Conservation (phyloP, 2,329 filamentous ascomycete genomes). For the Penicillium sp. region DNA sequence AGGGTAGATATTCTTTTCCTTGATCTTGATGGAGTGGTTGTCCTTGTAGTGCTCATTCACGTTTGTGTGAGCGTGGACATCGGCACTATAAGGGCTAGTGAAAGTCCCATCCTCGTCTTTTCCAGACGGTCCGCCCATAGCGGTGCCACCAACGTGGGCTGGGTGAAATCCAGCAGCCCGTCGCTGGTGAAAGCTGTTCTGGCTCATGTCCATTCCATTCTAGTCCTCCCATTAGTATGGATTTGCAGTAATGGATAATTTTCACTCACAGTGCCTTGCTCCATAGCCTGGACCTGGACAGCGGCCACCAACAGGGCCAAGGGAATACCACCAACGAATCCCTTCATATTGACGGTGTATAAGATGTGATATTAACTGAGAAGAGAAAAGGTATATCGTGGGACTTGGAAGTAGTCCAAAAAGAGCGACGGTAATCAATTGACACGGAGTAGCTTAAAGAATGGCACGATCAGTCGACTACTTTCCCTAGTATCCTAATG, state of each 20-base stretch:
- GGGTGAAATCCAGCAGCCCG: constrained; percentile 2
- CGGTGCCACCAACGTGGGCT: constrained; percentile 10
- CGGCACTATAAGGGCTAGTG: constrained; percentile 8
- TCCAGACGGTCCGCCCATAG: constrained; percentile 24
- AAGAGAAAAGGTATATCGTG: constrained; percentile 2
- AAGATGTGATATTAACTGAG: constrained; percentile 4
- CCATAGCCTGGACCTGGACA: constrained; percentile 27
- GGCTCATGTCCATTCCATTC: background rate
- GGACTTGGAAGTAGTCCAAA: constrained; percentile 9
- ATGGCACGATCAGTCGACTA: constrained; percentile 15
- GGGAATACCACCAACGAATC: constrained; percentile 35
- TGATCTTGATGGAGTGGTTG: constrained; percentile 22
- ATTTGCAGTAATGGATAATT: background rate
- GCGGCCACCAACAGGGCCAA: constrained; percentile 36
- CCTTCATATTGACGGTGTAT: constrained; percentile 33
- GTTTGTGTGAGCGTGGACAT: constrained; percentile 13
- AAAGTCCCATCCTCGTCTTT: constrained; percentile 17
- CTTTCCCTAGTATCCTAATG: constrained; percentile 5
- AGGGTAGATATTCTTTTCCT: constrained; percentile 18
- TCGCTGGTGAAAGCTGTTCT: constrained; percentile 6
- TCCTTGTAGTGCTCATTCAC: constrained; percentile 21
- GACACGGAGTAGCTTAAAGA: constrained; percentile 18
- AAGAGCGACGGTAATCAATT: constrained; percentile 20
- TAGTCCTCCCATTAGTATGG: background rate
- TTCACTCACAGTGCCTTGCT: constrained; percentile 12